Conservation (phyloP, 495 filamentous ascomycete species). For the Podospora fimiseda region DNA sequence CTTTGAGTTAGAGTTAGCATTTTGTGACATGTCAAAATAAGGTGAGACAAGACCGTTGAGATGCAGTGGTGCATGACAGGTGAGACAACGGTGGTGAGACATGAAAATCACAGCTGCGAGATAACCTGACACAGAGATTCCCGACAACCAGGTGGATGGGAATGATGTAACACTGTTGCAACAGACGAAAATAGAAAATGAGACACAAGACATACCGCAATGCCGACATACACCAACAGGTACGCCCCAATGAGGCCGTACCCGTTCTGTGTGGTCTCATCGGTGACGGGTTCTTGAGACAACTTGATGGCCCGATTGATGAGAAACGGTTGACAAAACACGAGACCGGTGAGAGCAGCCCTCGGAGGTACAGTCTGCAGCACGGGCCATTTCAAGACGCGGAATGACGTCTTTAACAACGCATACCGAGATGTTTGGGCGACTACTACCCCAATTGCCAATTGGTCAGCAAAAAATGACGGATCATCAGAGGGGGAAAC, state of each 20-base stretch:
- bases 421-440: slow-evolving; percentile 29
- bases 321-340: slow-evolving; percentile 59
- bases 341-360: slow-evolving; percentile 51
- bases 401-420: slow-evolving; percentile 35
- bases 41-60: not conserved
- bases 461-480: slow-evolving; percentile 2
- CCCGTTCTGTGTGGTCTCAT: slow-evolving; percentile 34
- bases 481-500: not conserved
- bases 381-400: slow-evolving; percentile 44
- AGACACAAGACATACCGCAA: slow-evolving; percentile 37
- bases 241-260: slow-evolving; percentile 64
- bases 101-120: too few relatives aligned
- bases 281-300: slow-evolving; percentile 21
- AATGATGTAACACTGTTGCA: not conserved
- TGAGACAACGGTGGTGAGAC: too few relatives aligned
- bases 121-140: too few relatives aligned
- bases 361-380: slow-evolving; percentile 47
- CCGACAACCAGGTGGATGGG: too few relatives aligned
- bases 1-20: slow-evolving; percentile 6
- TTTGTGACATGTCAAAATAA: not conserved
- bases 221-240: slow-evolving; percentile 52
- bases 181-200: not conserved
- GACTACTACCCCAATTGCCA: slow-evolving; percentile 9
- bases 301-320: slow-evolving; percentile 48
- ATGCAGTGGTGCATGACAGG: too few relatives aligned